Evolutionary conservation across 2,329 filamentous ascomycete genomes (phyloP), one percentile per base, ranked within the genome.

Genomic region (Gnomoniopsis sp.): DNA sequence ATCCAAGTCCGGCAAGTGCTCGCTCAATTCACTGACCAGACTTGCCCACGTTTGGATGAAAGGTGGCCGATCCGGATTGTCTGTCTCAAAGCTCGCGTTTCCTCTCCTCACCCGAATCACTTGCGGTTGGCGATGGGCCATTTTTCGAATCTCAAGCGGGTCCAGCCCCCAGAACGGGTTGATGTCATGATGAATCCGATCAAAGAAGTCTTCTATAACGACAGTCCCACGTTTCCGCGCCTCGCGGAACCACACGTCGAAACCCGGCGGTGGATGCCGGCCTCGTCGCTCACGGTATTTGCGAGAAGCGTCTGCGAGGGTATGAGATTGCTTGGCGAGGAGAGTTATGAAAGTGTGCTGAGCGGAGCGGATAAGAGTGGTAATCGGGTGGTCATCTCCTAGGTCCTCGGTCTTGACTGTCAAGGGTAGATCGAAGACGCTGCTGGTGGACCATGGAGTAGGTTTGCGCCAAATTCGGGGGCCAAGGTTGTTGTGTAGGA

Each of bases 1-100:
- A 67, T 88, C 85, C 68, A 88, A 81, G 62, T 88, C 85, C 4
- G 85, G 86, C 22, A 88, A 68, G 52, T 78, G 72, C 15, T 76
- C 67, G 26, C 80, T 78, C 41, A 86, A 81, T 58, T 81, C 79
- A 3, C 67, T 63, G 22, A 87, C 77, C 14, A 85, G 72, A 2
- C 69, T 67, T 2, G 76, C 75, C 80, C 80, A 83, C 22, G 76
- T 70, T 65, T 78, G 67, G 43, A 81, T 65, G 74, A 78, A 80
- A 3, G 74, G 70, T 21, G 79, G 77, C 33, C 70, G 72, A 23
- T 68, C 70, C 23, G 71, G 67, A 17, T 69, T 69, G 49, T 79
- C 68, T n/a, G 77, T 77, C 11, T 70, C 68, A 15, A 67, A 68
- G 3, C 56, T 63, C 19, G 75, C 76, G 19, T 68, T 70, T 58